These are phyloP conservation scores for Phytophthora fragariae DNA, from an alignment of 352 stramenopile species.

Conservation along the genomic window DNA sequence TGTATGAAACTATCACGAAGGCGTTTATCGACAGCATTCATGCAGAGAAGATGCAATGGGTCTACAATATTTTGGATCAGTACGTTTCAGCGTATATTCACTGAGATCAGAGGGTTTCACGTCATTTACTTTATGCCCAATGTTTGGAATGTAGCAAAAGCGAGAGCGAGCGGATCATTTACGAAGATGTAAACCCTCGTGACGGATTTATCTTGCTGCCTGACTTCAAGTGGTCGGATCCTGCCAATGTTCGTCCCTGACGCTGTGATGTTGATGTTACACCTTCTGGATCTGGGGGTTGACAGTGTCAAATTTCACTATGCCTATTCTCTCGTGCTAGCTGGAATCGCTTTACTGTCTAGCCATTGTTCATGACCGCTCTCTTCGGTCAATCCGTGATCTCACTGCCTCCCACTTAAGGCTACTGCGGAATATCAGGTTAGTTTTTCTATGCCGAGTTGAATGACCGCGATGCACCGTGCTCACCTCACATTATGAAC, in stretches of 20 bases:
- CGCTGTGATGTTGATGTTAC: not conserved
- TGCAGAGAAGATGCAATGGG: conserved; percentile 83
- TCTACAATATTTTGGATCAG: conserved; percentile 91
- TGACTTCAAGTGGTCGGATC: conserved; percentile 88
- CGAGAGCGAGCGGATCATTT: conserved; percentile 83
- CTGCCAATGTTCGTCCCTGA: conserved; percentile 52
- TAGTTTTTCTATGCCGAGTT: not conserved
- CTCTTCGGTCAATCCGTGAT: conserved; percentile 76
- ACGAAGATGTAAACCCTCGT: conserved; percentile 65
- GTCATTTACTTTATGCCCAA: not conserved
- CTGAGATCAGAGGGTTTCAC: not conserved
- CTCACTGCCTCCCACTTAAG: conserved; percentile 57
- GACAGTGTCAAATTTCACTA: too few species aligned
- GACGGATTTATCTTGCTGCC: conserved; percentile 86
- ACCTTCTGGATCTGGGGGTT: too few species aligned
- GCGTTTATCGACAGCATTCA: conserved; percentile 83
- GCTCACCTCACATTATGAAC: not conserved
- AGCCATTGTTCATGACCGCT: conserved; percentile 74
- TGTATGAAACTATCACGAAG: conserved; percentile 77
- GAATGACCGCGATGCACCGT: not conserved
- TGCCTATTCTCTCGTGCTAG: conserved; percentile 27
- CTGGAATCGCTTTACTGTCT: conserved; percentile 78
- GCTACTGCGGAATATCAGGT: conserved; percentile 76
- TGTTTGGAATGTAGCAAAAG: conserved; percentile 58
- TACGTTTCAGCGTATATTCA: conserved; percentile 40